These are phyloP conservation scores for Kitagawia praeruptora DNA, from an alignment of 129 eudicot genomes.

Conservation along the genomic window DNA sequence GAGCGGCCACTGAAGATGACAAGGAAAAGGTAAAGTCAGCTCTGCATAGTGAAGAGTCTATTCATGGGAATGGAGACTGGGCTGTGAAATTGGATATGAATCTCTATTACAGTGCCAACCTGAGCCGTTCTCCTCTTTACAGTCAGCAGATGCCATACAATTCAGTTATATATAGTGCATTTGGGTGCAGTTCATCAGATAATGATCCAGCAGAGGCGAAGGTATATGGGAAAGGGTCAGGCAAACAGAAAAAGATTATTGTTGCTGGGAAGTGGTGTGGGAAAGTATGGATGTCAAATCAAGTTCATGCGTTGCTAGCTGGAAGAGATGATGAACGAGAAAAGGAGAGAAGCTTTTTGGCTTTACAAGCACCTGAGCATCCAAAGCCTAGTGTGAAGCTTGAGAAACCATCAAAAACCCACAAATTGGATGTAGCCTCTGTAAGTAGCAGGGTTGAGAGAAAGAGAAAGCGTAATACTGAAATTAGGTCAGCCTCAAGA, in stretches of 20 bases:
- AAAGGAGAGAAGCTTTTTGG: conserved; percentile 21
- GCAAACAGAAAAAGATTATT: conserved; percentile 61
- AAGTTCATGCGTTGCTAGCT: conserved; percentile 64
- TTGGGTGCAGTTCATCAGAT: conserved; percentile 53
- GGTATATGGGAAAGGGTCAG: conserved; percentile 27
- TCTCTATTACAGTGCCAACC: conserved; percentile 87
- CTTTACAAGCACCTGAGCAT: conserved; percentile 8
- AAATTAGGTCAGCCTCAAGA: conserved; percentile 27
- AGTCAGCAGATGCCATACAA: conserved; percentile 91
- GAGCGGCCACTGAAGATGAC: conserved; percentile 50
- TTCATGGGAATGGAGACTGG: conserved; percentile 85
- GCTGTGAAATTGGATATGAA: conserved; percentile 84
- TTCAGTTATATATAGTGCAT: conserved; percentile 54
- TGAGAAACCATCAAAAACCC: conserved; percentile 29
- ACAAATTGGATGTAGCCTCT: conserved; percentile 14
- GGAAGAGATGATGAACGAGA: conserved; percentile 43
- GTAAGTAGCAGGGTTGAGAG: conserved; percentile 22
- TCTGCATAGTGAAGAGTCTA: conserved; percentile 61
- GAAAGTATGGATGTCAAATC: conserved; percentile 93
- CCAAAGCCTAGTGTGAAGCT: conserved; percentile 26
- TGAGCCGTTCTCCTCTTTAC: conserved; percentile 90
- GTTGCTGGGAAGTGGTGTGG: conserved; percentile 98
- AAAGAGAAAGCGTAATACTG: conserved; percentile 46
- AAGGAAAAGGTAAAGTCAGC: conserved; percentile 60
- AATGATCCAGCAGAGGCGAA: conserved; percentile 23